Evolutionary conservation across 1,284 basidiomycete species (phyloP).

Genomic region (Cryptococcus sp.): DNA sequence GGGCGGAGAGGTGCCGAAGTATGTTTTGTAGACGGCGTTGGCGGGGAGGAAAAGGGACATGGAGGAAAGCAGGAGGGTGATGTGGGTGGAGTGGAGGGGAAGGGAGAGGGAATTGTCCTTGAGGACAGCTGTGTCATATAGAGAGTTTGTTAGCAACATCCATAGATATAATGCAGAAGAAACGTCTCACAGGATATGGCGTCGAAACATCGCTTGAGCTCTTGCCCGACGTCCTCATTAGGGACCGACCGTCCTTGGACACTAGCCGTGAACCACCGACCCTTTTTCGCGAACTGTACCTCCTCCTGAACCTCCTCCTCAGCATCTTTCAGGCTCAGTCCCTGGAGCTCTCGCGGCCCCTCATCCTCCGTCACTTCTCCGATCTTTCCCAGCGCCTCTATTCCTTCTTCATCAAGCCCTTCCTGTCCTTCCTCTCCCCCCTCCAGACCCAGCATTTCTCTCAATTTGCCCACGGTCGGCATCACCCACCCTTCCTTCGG

Average conservation of each 20-base stretch:
- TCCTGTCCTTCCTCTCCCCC: conserved; percentile 14
- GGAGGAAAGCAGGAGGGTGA: conserved; percentile 78
- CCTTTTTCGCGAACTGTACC: conserved; percentile 23
- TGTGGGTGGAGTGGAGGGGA: conserved; percentile 62
- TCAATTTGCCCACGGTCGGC: conserved; percentile 29
- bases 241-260: conserved; percentile 17
- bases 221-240: conserved; percentile 28
- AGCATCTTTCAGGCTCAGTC: neutral
- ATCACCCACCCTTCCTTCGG: conserved; percentile 52
- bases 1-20: conserved; percentile 88
- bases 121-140: conserved; percentile 54
- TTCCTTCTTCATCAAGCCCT: conserved; percentile 28
- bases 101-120: conserved; percentile 55
- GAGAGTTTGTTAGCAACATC: neutral
- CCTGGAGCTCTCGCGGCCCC: neutral
- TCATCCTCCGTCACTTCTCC: neutral
- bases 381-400: conserved; percentile 23
- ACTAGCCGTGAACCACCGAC: conserved; percentile 40
- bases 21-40: conserved; percentile 72
- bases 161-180: too few species aligned
- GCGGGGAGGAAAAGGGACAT: conserved; percentile 72
- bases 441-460: conserved; percentile 35
- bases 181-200: conserved; percentile 27
- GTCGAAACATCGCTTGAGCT: conserved; percentile 35
- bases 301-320: neutral